Percentiles rank a stretch among this genome's conserved stretches.
Conservation (phyloP, 225 moss, liverwort and hornwort species). For the Bryoerythrophyllum caledonicum region DNA sequence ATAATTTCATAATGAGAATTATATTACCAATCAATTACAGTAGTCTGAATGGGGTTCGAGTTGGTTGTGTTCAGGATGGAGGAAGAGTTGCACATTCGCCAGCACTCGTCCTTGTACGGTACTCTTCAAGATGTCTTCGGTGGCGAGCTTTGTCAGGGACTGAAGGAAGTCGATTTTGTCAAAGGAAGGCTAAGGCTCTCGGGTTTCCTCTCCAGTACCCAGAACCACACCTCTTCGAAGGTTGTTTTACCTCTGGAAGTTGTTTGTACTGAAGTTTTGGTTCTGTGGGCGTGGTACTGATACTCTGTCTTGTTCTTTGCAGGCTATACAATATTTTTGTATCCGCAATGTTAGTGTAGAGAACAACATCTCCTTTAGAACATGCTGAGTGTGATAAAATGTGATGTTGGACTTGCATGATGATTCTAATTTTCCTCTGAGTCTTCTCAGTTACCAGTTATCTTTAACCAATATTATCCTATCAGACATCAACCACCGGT, state of each 20-base stretch:
- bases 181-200: constrained; percentile 68
- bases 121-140: constrained; percentile 76
- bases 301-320: constrained; percentile 34
- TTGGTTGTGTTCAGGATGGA: constrained; percentile 51
- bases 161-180: constrained; percentile 72
- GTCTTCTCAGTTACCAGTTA: constrained; percentile 17
- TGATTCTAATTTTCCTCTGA: constrained; percentile 15
- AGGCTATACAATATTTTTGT: constrained; percentile 94
- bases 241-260: constrained; percentile 36
- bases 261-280: constrained; percentile 6
- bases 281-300: constrained; percentile 19
- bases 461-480: constrained; percentile 45
- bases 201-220: constrained; percentile 73
- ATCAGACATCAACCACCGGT: constrained; percentile 90
- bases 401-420: constrained; percentile 16
- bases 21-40: neutral
- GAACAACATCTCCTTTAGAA: neutral
- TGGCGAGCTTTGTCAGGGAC: constrained; percentile 48
- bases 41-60: constrained; percentile 15
- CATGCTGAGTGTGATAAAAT: neutral
- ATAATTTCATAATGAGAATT: constrained; percentile 6
- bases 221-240: constrained; percentile 67
- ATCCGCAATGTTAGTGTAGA: constrained; percentile 50
- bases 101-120: constrained; percentile 58
- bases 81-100: constrained; percentile 60